Conservation (phyloP, 2,329 filamentous ascomycete species). For the Teratosphaeria zuluensis region DNA sequence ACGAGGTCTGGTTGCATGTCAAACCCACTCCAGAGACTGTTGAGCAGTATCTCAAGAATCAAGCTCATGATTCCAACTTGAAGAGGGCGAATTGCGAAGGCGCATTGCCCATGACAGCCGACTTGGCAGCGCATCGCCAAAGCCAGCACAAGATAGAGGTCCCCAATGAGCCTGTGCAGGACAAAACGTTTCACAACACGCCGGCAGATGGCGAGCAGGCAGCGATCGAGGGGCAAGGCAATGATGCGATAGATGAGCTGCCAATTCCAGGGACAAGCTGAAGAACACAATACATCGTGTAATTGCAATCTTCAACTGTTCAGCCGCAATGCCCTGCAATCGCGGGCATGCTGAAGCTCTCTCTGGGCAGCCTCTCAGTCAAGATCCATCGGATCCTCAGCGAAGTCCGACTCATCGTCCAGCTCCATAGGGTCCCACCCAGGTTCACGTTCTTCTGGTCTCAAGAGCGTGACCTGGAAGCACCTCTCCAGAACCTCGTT, state of each 20-base stretch:
- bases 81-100: conserved; percentile 5
- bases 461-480: conserved; percentile 18
- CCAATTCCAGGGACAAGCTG: background rate
- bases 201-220: background rate
- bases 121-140: background rate
- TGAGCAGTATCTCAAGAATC: conserved; percentile 8
- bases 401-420: conserved; percentile 13
- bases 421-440: conserved; percentile 23
- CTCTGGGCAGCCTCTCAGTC: conserved; percentile 9
- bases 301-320: no score
- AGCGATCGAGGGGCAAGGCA: background rate
- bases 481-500: conserved; percentile 21
- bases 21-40: conserved; percentile 24
- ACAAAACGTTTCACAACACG: background rate
- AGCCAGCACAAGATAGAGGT: background rate
- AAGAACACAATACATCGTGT: background rate
- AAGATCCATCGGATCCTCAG: conserved; percentile 21
- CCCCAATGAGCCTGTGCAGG: background rate
- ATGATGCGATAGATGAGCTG: background rate
- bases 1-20: conserved; percentile 48
- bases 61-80: background rate
- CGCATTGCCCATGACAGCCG: conserved; percentile 3
- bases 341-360: background rate
- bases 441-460: conserved; percentile 17
- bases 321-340: background rate